These are phyloP conservation scores for Haematococcus sp. DNA, from an alignment of 139 green algal species.

Conservation along the genomic window DNA sequence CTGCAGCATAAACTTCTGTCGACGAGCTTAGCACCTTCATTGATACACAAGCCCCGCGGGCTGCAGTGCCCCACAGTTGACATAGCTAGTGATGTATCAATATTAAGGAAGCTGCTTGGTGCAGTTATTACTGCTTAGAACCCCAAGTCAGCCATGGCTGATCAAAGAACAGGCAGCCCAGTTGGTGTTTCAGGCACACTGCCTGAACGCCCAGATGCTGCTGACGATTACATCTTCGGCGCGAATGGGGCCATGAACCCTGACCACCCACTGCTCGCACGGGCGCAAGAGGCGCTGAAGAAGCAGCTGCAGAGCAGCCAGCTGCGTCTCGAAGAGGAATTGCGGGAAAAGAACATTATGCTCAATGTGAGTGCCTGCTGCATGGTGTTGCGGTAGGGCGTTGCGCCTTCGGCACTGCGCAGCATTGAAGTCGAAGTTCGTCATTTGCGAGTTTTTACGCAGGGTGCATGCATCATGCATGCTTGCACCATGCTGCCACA, in stretches of 20 bases:
- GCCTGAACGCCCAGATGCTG: background rate
- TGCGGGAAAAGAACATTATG: constrained; percentile 67
- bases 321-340: constrained; percentile 61
- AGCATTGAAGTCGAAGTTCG: background rate
- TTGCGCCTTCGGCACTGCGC: background rate
- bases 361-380: constrained; percentile 51
- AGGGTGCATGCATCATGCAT: background rate
- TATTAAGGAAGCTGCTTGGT: background rate
- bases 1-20: too few species aligned
- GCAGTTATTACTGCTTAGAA: too few species aligned
- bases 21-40: too few species aligned
- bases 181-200: background rate
- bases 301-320: constrained; percentile 69
- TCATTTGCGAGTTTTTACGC: too few species aligned
- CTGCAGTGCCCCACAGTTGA: too few species aligned
- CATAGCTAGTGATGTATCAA: background rate
- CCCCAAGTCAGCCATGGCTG: background rate
- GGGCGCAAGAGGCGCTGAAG: constrained; percentile 76
- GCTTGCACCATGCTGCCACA: background rate
- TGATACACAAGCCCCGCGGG: too few species aligned
- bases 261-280: constrained; percentile 79
- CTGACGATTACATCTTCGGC: constrained; percentile 20
- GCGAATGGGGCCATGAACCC: constrained; percentile 44
- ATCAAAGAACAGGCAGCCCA: background rate
- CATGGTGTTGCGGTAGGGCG: background rate